Conservation (phyloP, 2,329 filamentous ascomycete species). For the Colletotrichum theobromicola region DNA sequence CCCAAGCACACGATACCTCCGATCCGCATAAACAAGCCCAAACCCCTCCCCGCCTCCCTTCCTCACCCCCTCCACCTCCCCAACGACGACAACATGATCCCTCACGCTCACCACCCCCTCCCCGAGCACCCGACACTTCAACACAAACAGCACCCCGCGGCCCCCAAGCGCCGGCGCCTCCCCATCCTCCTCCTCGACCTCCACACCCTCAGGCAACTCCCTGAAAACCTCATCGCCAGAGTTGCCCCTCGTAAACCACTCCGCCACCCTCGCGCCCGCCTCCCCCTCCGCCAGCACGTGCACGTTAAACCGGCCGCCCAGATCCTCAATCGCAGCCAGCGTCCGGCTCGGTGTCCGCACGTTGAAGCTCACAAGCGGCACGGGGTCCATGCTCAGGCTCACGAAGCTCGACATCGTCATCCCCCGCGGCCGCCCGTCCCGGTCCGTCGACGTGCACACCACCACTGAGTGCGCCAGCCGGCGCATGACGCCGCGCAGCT, state of each 20-base stretch:
- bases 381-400: constrained; percentile 56
- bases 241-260: constrained; percentile 58
- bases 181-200: constrained; percentile 19
- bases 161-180: constrained; percentile 50
- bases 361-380: constrained; percentile 62
- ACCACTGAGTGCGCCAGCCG: constrained; percentile 59
- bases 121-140: constrained; percentile 46
- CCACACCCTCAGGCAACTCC: constrained; percentile 29
- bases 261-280: constrained; percentile 54
- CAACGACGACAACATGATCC: constrained; percentile 58
- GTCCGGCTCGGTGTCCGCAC: constrained; percentile 61
- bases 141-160: constrained; percentile 57
- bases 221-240: constrained; percentile 40
- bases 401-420: constrained; percentile 68
- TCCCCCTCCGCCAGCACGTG: constrained; percentile 56
- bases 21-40: constrained; percentile 55
- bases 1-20: constrained; percentile 51
- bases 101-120: constrained; percentile 53
- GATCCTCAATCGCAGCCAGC: constrained; percentile 51
- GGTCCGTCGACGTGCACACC: constrained; percentile 56
- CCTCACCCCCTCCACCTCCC: constrained; percentile 53
- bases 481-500: constrained; percentile 59
- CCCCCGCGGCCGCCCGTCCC: constrained; percentile 41
- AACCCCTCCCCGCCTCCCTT: constrained; percentile 37
- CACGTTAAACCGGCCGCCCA: constrained; percentile 55